Evolutionary conservation across 306 rosid genomes (phyloP).

Genomic region (Lathyrus sativus): DNA sequence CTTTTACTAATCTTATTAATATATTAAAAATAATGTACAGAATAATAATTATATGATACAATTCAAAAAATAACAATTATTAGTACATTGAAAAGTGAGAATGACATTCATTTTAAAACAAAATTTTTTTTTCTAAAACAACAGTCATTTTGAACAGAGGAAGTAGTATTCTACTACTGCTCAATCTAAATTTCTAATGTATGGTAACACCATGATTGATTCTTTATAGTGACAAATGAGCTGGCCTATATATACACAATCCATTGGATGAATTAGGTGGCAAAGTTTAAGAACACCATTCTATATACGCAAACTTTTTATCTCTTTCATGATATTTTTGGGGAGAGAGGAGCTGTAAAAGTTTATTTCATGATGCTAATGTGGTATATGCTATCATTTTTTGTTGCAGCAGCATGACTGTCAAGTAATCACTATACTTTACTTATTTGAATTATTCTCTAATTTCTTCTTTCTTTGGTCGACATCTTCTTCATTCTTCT

Average conservation of each 20-base stretch:
- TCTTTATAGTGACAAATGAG: conserved; percentile 24
- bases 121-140: too few species aligned
- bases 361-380: too few species aligned
- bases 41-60: too few species aligned
- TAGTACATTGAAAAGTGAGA: too few species aligned
- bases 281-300: not conserved
- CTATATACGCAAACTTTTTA: conserved; percentile 1
- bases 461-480: conserved; percentile 5
- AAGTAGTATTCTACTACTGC: conserved; percentile 33
- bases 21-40: too few species aligned
- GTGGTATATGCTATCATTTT: conserved; percentile 35
- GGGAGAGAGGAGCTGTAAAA: not conserved
- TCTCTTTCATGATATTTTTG: conserved; percentile 8
- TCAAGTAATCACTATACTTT: conserved; percentile 41
- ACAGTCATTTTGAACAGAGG: too few species aligned
- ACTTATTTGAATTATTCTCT: conserved; percentile 31
- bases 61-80: too few species aligned
- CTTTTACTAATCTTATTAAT: too few species aligned
- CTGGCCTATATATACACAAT: not conserved
- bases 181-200: conserved; percentile 34
- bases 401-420: conserved; percentile 43
- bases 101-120: too few species aligned
- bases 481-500: conserved; percentile 1
- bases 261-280: conserved; percentile 6
- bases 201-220: conserved; percentile 38